Percentiles rank a stretch among this genome's conserved stretches.
phyloP scores from a whole-genome alignment of 768 basidiomycete genomes.

The Tylopilus felleus region DNA sequence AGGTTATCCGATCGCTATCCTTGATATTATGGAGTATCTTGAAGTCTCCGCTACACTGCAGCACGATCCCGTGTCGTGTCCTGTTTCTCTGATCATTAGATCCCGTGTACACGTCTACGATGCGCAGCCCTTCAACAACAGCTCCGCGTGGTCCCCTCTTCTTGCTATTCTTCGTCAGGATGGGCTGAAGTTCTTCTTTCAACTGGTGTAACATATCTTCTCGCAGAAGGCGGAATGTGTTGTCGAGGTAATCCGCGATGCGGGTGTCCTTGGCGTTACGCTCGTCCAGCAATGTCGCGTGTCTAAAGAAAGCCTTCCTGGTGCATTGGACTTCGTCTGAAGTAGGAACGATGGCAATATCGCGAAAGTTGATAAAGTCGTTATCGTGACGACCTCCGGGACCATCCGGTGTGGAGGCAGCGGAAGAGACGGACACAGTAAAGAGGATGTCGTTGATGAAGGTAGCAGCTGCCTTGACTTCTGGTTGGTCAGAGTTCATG shows the following conservation, averaged over 20 bases:
- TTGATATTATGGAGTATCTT: slow-evolving; percentile 33
- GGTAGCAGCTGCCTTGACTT: slow-evolving; percentile 30
- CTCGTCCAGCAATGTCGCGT: slow-evolving; percentile 42
- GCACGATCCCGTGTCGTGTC: slow-evolving; percentile 41
- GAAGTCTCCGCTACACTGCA: slow-evolving; percentile 37
- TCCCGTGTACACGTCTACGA: slow-evolving; percentile 36
- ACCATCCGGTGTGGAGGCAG: slow-evolving; percentile 19
- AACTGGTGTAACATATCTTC: slow-evolving; percentile 63
- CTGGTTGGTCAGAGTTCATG: slow-evolving; percentile 22
- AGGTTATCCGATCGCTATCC: slow-evolving; percentile 36
- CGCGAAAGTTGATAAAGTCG: slow-evolving; percentile 57
- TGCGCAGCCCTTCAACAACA: slow-evolving; percentile 35
- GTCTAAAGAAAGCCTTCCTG: slow-evolving; percentile 48
- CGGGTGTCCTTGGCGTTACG: slow-evolving; percentile 37
- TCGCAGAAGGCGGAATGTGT: slow-evolving; percentile 61
- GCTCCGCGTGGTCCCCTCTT: slow-evolving; percentile 36
- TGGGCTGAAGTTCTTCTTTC: slow-evolving; percentile 51
- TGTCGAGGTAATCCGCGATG: slow-evolving; percentile 53
- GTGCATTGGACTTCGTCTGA: slow-evolving; percentile 50
- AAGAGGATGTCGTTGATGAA: slow-evolving; percentile 41
- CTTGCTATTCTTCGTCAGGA: slow-evolving; percentile 35
- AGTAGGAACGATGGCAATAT: slow-evolving; percentile 63
- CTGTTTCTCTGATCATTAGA: slow-evolving; percentile 26
- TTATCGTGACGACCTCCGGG: slow-evolving; percentile 73
- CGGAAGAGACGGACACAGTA: slow-evolving; percentile 21